Evolutionary conservation across 1,284 basidiomycete species (phyloP).

Genomic region (Mycena citricolor): DNA sequence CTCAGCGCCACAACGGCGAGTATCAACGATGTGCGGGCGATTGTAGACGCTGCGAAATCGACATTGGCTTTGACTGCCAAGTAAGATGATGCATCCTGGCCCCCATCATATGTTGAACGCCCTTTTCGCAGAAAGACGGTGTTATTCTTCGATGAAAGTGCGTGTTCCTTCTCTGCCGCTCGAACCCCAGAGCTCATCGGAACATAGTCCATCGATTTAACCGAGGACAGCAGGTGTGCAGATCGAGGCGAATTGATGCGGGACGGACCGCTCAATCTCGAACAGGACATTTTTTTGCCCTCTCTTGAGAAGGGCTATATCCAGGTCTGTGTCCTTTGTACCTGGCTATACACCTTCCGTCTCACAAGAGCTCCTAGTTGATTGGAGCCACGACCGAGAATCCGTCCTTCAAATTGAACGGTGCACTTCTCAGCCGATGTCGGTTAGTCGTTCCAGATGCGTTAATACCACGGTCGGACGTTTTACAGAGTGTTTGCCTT

Average conservation of each 20-base stretch:
- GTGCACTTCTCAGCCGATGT: conserved; percentile 78
- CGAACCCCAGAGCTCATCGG: not conserved
- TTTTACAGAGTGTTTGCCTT: conserved; percentile 60
- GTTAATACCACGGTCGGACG: conserved; percentile 4
- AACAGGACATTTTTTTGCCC: conserved; percentile 76
- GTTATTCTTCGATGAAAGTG: conserved; percentile 78
- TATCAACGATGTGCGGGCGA: conserved; percentile 74
- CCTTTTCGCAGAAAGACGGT: conserved; percentile 54
- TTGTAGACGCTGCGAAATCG: conserved; percentile 81
- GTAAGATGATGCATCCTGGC: conserved; percentile 34
- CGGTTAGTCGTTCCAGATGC: conserved; percentile 46
- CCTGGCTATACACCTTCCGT: no score
- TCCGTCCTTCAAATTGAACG: conserved; percentile 83
- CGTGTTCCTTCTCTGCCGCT: not conserved
- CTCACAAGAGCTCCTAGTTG: conserved; percentile 47
- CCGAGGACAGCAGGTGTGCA: conserved; percentile 72
- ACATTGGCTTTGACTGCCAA: conserved; percentile 69
- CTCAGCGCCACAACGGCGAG: conserved; percentile 76
- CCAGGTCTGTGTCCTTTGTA: conserved; percentile 42
- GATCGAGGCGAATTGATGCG: not conserved
- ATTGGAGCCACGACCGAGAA: conserved; percentile 93
- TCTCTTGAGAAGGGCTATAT: conserved; percentile 79
- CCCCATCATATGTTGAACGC: no score
- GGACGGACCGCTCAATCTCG: conserved; percentile 3
- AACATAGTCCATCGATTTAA: conserved; percentile 74